A percentile compares a stretch with the other conserved stretches of the same genome.
These are phyloP conservation scores for Amanita pallidorosea DNA, from an alignment of 768 basidiomycete genomes.

Conservation along the genomic window DNA sequence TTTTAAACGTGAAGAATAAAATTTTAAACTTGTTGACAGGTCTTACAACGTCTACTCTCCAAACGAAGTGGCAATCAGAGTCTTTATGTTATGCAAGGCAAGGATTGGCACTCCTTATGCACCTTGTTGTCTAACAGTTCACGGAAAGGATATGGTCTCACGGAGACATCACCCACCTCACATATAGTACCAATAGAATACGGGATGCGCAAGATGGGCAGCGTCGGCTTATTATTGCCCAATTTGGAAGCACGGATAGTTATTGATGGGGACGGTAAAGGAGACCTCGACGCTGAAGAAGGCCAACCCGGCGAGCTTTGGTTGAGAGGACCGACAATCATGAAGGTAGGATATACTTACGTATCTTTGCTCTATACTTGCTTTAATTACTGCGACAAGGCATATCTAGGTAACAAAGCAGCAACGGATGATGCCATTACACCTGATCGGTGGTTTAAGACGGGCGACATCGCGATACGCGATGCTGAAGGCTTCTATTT, in stretches of 20 bases:
- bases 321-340: slow-evolving; percentile 67
- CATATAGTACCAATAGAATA: slow-evolving; percentile 40
- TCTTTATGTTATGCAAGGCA: slow-evolving; percentile 43
- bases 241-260: slow-evolving; percentile 71
- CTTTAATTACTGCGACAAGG: slow-evolving; percentile 23
- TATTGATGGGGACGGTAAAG: slow-evolving; percentile 45
- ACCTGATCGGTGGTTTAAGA: slow-evolving; percentile 76
- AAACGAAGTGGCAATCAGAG: slow-evolving; percentile 29
- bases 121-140: neutral
- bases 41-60: slow-evolving; percentile 23
- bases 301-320: slow-evolving; percentile 73
- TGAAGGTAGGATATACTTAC: slow-evolving; percentile 43
- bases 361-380: neutral
- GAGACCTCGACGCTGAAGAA: slow-evolving; percentile 31
- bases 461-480: slow-evolving; percentile 67
- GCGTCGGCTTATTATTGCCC: slow-evolving; percentile 60
- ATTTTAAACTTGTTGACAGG: slow-evolving; percentile 13
- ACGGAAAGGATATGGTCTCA: slow-evolving; percentile 58
- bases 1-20: neutral
- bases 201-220: slow-evolving; percentile 42
- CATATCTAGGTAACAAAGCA: slow-evolving; percentile 62
- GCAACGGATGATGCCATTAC: slow-evolving; percentile 68
- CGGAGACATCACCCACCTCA: slow-evolving; percentile 72
- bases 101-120: neutral
- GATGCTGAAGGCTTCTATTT: slow-evolving; percentile 65